Conservation (phyloP, 345 rosid genomes). For the Stellera chamaejasme region DNA sequence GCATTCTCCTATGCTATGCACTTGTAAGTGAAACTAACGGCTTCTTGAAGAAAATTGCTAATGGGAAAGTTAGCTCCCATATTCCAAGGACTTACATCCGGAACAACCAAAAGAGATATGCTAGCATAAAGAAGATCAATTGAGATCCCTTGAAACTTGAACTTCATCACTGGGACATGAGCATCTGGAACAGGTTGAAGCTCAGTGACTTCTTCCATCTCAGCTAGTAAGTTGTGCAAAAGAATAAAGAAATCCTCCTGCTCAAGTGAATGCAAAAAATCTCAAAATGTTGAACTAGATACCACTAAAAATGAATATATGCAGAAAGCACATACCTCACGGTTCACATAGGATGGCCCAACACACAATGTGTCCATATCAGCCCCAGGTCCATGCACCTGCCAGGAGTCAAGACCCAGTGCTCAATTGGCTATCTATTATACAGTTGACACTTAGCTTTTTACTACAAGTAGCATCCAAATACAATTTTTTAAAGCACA, state of each 20-base stretch:
- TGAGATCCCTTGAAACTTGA: conserved; percentile 84
- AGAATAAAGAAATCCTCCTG: conserved; percentile 85
- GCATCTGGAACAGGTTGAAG: conserved; percentile 95
- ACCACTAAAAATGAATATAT: background rate
- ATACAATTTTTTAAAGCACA: background rate
- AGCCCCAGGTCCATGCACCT: conserved; percentile 96
- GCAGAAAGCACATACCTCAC: conserved; percentile 43
- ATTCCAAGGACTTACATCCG: conserved; percentile 45
- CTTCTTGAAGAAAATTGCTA: no score
- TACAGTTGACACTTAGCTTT: background rate
- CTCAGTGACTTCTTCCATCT: conserved; percentile 81
- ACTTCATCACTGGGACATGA: conserved; percentile 96
- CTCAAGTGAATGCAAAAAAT: conserved; percentile 7
- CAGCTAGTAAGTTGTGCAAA: conserved; percentile 57
- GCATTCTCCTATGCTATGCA: no score
- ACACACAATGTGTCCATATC: conserved; percentile 90
- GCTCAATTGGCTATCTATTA: no score
- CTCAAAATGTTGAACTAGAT: background rate
- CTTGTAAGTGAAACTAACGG: no score
- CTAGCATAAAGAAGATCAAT: conserved; percentile 96
- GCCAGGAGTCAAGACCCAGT: background rate
- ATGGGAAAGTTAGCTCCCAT: background rate
- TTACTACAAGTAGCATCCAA: background rate
- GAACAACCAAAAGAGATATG: conserved; percentile 66
- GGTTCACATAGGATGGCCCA: conserved; percentile 88